These are phyloP conservation scores for Acrodontium crateriforme DNA, from an alignment of 2,329 filamentous ascomycete genomes.

Conservation along the genomic window DNA sequence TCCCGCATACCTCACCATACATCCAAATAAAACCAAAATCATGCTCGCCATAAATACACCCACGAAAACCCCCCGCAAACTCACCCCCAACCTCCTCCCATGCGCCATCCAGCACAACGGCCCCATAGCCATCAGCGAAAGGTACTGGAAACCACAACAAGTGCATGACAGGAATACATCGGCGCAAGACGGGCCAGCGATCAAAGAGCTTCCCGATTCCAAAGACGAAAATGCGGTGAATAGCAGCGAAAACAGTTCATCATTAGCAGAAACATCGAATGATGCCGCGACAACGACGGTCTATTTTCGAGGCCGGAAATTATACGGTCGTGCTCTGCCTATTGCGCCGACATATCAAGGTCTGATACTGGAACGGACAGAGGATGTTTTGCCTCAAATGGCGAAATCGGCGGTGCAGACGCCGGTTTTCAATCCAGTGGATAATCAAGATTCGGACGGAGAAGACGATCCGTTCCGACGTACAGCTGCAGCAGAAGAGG, in stretches of 20 bases:
- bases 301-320: slow-evolving; percentile 68
- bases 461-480: no score
- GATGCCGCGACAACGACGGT: slow-evolving; percentile 26
- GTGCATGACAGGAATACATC: neutral
- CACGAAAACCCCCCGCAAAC: slow-evolving; percentile 24
- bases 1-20: no score
- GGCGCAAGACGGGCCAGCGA: neutral
- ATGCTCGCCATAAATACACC: no score
- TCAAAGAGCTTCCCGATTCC: neutral
- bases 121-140: slow-evolving; percentile 45
- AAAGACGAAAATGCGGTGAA: slow-evolving; percentile 1
- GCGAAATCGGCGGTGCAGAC: no score
- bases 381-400: slow-evolving; percentile 6
- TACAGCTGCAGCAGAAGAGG: slow-evolving; percentile 27
- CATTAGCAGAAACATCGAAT: no score
- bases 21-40: no score
- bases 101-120: slow-evolving; percentile 71
- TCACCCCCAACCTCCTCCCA: slow-evolving; percentile 60
- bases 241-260: slow-evolving; percentile 1
- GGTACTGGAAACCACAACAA: slow-evolving; percentile 48
- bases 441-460: slow-evolving; percentile 2
- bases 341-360: slow-evolving; percentile 58
- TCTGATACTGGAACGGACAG: slow-evolving; percentile 14
- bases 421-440: neutral
- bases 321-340: slow-evolving; percentile 51